Conservation (phyloP, 495 filamentous ascomycete species). For the Penicillium herquei region DNA sequence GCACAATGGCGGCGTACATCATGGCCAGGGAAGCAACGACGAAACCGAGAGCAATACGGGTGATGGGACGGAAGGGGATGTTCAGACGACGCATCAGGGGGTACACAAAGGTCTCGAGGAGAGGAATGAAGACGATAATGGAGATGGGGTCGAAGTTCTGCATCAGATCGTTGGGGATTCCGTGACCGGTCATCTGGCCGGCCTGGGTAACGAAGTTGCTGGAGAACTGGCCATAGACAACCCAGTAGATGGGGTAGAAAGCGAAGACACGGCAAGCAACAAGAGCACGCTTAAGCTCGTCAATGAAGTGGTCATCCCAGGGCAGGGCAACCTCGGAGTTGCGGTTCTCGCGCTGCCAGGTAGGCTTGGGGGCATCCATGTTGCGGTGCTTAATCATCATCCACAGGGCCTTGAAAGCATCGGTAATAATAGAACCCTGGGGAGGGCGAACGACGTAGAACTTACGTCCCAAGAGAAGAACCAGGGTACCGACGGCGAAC, state of each 20-base stretch:
- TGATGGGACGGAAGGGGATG: slow-evolving; percentile 69
- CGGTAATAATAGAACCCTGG: slow-evolving; percentile 59
- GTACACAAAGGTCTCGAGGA: slow-evolving; percentile 67
- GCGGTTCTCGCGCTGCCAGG: slow-evolving; percentile 49
- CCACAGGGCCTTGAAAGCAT: slow-evolving; percentile 60
- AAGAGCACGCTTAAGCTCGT: slow-evolving; percentile 59
- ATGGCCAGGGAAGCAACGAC: slow-evolving; percentile 63
- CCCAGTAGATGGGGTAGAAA: slow-evolving; percentile 62
- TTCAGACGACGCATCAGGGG: slow-evolving; percentile 61
- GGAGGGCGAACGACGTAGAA: slow-evolving; percentile 62
- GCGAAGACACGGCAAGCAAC: slow-evolving; percentile 60
- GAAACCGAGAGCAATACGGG: slow-evolving; percentile 73
- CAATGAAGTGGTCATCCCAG: slow-evolving; percentile 65
- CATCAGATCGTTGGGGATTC: slow-evolving; percentile 72
- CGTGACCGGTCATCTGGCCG: slow-evolving; percentile 53
- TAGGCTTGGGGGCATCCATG: slow-evolving; percentile 61
- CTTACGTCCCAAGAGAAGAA: slow-evolving; percentile 55
- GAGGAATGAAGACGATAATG: slow-evolving; percentile 69
- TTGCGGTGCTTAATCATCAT: slow-evolving; percentile 55
- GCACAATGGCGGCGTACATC: slow-evolving; percentile 65
- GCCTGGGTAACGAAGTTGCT: slow-evolving; percentile 59
- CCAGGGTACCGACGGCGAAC: slow-evolving; percentile 53
- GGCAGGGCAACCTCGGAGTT: slow-evolving; percentile 32
- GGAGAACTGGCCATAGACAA: slow-evolving; percentile 59
- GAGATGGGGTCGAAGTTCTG: slow-evolving; percentile 73